Base-by-base conservation (phyloP, 257 asterid genomes). In the Lavandula angustifolia region DNA sequence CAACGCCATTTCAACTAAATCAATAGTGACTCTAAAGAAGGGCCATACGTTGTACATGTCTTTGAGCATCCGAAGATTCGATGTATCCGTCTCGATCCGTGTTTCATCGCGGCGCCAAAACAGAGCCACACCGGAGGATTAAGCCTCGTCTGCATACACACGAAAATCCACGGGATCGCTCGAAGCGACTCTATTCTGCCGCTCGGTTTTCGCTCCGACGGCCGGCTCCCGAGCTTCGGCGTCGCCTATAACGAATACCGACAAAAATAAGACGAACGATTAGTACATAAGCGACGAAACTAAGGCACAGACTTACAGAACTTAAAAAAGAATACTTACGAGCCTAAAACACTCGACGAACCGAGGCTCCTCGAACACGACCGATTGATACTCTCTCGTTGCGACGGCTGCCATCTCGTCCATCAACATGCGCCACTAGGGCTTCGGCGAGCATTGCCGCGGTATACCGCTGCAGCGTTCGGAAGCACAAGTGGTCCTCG, bases 121-220 rank as follows among this genome's bases (percentile, higher is more conserved):
- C 97, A 94, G 41, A 89, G 94, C 97, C 97, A 89, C 34, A 89
- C 97, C 0, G 97, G 97, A 16, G 87, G 95, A 73, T 89, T 95
- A 42, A 89, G 84, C 59, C 97, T 85, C 3, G 97, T 89, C 69
- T 89, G 97, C 6, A 94, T 89, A 95, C 97, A 89, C 29, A 95
- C 97, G 55, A 87, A 89, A 74, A 87, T 87, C 97, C 95, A 89
- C 7, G 97, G 97, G 68, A 89, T 89, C 34, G 94, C 97, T 64
- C 95, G 68, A 2, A 89, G 92, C 18, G 97, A 83, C 79, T 89
- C 97, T 66, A 89, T 89, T 65, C 95, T 95, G 12, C 97, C 97
- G 58, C 95, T 89, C 1, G 95, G 88, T 68, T 89, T 89, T 70
- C 95, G 72, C 73, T 87, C 87, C 0, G 97, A 74, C 3, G 95